Conservation (phyloP, 306 rosid genomes). For the Ammopiptanthus mongolicus region DNA sequence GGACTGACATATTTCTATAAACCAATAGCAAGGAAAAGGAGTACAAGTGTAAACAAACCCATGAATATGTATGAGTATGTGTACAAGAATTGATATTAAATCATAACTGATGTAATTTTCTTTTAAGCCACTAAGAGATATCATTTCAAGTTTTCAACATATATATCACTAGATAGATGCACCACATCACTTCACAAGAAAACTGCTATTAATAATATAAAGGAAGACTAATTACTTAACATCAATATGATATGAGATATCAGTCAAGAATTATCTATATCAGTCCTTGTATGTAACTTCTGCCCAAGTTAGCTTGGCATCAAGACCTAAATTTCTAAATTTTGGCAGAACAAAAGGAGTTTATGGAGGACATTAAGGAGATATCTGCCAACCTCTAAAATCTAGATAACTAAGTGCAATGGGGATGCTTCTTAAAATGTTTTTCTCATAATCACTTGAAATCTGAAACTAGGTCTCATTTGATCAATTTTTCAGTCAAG, state of each 20-base stretch:
- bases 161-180: neutral
- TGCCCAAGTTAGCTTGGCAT: neutral
- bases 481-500: neutral
- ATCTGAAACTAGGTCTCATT: neutral
- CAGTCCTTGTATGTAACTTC: neutral
- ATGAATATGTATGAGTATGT: neutral
- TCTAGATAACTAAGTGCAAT: neutral
- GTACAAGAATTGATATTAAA: neutral
- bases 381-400: neutral
- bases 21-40: neutral
- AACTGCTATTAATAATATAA: neutral
- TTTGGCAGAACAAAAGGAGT: neutral
- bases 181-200: neutral
- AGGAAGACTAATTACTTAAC: neutral
- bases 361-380: neutral
- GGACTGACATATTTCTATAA: neutral
- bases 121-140: neutral
- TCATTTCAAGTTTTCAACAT: neutral
- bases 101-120: neutral
- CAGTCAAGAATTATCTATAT: neutral
- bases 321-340: neutral
- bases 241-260: constrained; percentile 5
- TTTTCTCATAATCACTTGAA: neutral
- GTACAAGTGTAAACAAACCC: neutral
- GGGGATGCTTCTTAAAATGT: neutral